Evolutionary conservation across 176 grass and related monocot genomes (phyloP), one percentile per base, ranked within the genome.

Genomic region (Triticum timopheevii): DNA sequence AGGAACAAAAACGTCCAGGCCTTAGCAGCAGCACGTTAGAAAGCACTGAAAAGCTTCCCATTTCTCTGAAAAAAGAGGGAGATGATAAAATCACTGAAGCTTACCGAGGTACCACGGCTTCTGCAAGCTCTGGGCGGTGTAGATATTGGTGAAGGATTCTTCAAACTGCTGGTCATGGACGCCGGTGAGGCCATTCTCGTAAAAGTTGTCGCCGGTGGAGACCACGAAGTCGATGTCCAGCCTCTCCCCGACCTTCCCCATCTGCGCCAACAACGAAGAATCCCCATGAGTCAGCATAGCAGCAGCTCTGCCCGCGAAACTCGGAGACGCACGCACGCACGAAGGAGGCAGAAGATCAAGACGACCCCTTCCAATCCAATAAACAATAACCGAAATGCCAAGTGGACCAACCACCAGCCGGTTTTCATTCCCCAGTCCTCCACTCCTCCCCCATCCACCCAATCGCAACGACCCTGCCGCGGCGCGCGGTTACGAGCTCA

Each of bases 141-240:
- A 98, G 31, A 95, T 86, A 19, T 86, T 13, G 10, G 88, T 83
- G 47, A 98, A 98, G 5, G 96, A 98, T 69, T 94, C 78, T 7
- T 92, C 81, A 16, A 98, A 98, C 36, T 73, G 67, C 3, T 24
- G 76, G n/a, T 98, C 93, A 12, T 95, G 40, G 19, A 95, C 76
- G 17, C 92, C 88, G 10, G 76, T 92, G 5, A 98, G 76, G 13
- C 93, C 93, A 27, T 92, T 23, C 30, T 85, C 79, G 47, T 98
- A 98, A 81, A 98, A 98, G 68, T 98, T 95, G 75, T 98, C 96
- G 9, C 96, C 96, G 0, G 90, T 92, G 22, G 96, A 98, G 24
- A 98, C 79, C n/a, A 98, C 96, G 77, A 93, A 98, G 81, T 98
- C 96, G 20, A 98, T 94, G 38, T 82, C 52, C 13, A 98, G 86